Percentiles rank a stretch among this genome's conserved stretches.
phyloP scores from a whole-genome alignment of 352 stramenopile genomes.

The Thraustochytrium sp. region DNA sequence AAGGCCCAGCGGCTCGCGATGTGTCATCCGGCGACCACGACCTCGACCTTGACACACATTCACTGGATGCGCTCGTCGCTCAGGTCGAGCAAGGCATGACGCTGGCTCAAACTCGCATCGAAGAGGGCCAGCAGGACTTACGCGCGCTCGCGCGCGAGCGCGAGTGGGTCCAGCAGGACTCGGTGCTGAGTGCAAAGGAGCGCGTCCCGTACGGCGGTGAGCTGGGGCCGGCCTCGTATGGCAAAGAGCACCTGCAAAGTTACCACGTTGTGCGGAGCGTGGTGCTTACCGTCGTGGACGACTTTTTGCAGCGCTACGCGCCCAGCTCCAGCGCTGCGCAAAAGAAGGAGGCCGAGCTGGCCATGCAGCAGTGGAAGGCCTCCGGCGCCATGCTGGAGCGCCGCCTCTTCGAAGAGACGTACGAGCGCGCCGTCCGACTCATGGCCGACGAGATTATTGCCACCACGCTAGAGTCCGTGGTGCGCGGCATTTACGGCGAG shows the following conservation, averaged over 20 bases:
- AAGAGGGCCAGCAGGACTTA: background rate
- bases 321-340: background rate
- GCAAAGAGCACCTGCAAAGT: background rate
- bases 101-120: background rate
- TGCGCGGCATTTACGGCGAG: conserved; percentile 26
- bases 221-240: background rate
- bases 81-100: background rate
- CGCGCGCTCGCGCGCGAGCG: background rate
- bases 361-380: conserved; percentile 8
- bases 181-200: background rate
- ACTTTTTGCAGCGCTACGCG: background rate
- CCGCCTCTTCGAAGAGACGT: background rate
- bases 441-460: background rate
- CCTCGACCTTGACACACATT: background rate
- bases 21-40: background rate
- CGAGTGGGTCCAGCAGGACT: background rate
- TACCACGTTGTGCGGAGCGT: background rate
- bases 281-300: background rate
- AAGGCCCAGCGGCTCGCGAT: background rate
- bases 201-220: background rate
- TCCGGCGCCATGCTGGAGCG: background rate
- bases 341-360: background rate
- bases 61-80: background rate
- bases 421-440: background rate
- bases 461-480: background rate